Conservation (phyloP, 441 rosid genomes). For the Arabidopsis lyrata region DNA sequence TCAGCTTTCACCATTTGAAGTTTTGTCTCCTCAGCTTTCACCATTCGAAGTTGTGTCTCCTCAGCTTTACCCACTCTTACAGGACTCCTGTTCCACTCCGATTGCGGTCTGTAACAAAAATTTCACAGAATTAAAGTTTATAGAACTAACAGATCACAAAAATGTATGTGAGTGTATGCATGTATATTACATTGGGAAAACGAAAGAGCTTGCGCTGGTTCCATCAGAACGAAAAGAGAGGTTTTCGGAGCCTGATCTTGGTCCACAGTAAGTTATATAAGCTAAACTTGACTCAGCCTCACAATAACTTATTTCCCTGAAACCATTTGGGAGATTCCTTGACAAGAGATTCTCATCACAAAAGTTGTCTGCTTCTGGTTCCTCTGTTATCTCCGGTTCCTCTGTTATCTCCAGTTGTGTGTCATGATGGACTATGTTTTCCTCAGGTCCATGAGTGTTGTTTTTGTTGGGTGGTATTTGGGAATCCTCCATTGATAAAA, state of each 20-base stretch:
- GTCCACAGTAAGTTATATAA: slow-evolving; percentile 63
- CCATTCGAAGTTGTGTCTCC: slow-evolving; percentile 37
- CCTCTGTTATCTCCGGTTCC: slow-evolving; percentile 16
- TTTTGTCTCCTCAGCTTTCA: background rate
- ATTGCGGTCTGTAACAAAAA: slow-evolving; percentile 60
- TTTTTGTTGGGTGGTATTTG: slow-evolving; percentile 3
- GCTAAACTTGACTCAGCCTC: slow-evolving; percentile 59
- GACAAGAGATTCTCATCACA: slow-evolving; percentile 15
- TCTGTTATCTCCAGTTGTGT: slow-evolving; percentile 1
- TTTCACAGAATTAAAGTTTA: background rate
- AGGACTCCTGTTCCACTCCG: slow-evolving; percentile 87
- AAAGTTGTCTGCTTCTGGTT: slow-evolving; percentile 19
- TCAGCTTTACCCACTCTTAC: slow-evolving; percentile 79
- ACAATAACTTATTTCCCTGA: slow-evolving; percentile 72
- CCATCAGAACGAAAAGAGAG: slow-evolving; percentile 80
- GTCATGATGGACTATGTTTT: background rate
- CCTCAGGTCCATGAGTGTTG: slow-evolving; percentile 33
- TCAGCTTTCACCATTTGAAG: too few relatives aligned
- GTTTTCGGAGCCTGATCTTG: slow-evolving; percentile 64
- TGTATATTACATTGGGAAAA: slow-evolving; percentile 73
- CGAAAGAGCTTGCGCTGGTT: slow-evolving; percentile 84
- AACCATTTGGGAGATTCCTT: background rate
- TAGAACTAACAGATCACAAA: background rate
- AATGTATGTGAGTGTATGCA: background rate
- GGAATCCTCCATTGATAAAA: slow-evolving; percentile 43